Conservation (phyloP, 208 protist species). For the Acanthamoeba sp. region DNA sequence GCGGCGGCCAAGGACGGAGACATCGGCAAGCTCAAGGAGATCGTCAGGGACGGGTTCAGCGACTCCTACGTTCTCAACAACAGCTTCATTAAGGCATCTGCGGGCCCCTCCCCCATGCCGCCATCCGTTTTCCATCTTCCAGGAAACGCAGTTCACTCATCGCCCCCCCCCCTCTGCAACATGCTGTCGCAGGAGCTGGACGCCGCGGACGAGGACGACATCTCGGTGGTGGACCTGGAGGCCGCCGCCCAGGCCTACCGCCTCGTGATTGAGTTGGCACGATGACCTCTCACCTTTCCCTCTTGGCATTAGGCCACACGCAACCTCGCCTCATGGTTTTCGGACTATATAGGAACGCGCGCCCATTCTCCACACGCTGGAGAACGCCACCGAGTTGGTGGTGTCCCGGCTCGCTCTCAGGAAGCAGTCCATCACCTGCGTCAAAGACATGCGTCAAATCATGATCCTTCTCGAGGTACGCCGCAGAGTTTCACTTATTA, state of each 20-base stretch:
- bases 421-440: conserved; percentile 9
- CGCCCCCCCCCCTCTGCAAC: not conserved
- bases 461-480: conserved; percentile 63
- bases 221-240: conserved; percentile 8
- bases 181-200: conserved; percentile 6
- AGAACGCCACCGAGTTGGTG: conserved; percentile 66
- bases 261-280: not conserved
- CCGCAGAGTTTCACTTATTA: not conserved
- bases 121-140: too few relatives aligned
- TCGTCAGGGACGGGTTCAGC: conserved; percentile 54
- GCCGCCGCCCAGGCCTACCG: conserved; percentile 5
- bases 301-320: too few relatives aligned
- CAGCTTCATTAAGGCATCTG: conserved; percentile 51
- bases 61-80: conserved; percentile 68
- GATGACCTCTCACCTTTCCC: too few relatives aligned
- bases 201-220: not conserved
- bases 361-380: conserved; percentile 50
- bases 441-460: conserved; percentile 39
- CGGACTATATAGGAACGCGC: conserved; percentile 17
- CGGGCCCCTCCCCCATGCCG: not conserved
- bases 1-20: conserved; percentile 18
- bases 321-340: not conserved
- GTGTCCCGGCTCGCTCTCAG: conserved; percentile 10
- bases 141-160: not conserved
- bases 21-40: conserved; percentile 57